Evolutionary conservation across 345 rosid genomes (phyloP).

Genomic region (Fremontodendron californicum): DNA sequence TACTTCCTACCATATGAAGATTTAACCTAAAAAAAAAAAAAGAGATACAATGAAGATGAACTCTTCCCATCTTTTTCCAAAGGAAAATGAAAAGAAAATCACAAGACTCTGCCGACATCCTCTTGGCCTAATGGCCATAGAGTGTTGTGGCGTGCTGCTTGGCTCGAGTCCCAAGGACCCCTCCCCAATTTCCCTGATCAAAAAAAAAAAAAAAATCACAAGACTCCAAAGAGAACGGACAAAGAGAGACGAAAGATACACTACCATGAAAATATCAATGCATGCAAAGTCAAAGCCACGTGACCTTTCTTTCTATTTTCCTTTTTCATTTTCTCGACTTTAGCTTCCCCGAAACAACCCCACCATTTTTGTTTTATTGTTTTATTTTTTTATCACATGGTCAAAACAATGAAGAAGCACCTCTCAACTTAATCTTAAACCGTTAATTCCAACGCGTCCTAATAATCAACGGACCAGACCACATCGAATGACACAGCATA

Average conservation of each 20-base stretch:
- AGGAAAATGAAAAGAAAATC: not conserved
- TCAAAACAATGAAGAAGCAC: not conserved
- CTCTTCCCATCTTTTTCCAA: not conserved
- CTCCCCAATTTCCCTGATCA: too few species aligned
- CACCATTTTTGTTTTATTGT: not conserved
- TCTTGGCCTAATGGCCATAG: too few species aligned
- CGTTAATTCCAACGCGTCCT: not conserved
- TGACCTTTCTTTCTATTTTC: not conserved
- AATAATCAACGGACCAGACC: not conserved
- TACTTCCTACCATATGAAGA: too few species aligned
- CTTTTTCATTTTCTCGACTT: not conserved
- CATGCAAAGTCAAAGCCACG: too few species aligned
- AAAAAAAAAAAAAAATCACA: too few species aligned
- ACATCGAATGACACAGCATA: not conserved
- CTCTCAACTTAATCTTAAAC: not conserved
- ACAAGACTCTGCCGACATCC: too few species aligned
- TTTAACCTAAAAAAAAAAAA: too few species aligned
- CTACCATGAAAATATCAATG: too few species aligned
- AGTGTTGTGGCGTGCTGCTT: too few species aligned
- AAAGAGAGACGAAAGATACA: too few species aligned
- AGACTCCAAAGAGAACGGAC: too few species aligned
- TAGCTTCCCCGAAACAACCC: not conserved
- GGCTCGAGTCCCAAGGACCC: too few species aligned
- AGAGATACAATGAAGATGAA: not conserved
- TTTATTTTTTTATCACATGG: not conserved